A percentile compares a stretch with the other conserved stretches of the same genome.
These are phyloP conservation scores for Alternaria arbusti DNA, from an alignment of 2,329 filamentous ascomycete genomes.

Conservation along the genomic window DNA sequence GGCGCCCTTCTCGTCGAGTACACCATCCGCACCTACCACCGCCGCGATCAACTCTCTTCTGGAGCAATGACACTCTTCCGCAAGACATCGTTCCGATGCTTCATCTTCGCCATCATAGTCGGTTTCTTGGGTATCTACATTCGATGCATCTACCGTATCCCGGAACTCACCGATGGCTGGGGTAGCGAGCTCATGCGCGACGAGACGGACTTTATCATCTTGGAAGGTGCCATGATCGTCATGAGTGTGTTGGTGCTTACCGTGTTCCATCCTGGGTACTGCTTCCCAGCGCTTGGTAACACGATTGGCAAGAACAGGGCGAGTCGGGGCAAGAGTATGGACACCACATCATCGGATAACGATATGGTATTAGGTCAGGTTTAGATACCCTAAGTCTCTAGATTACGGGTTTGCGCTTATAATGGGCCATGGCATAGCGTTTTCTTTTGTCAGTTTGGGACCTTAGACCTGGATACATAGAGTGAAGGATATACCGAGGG, in stretches of 20 bases:
- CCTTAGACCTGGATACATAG: not conserved
- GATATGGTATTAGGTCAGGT: constrained; percentile 17
- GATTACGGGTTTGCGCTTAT: not conserved
- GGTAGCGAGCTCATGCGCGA: constrained; percentile 55
- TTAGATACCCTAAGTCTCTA: not conserved
- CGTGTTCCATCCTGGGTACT: constrained; percentile 55
- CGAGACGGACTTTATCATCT: constrained; percentile 56
- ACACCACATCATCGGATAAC: constrained; percentile 19
- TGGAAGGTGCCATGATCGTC: constrained; percentile 62
- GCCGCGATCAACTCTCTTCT: constrained; percentile 28
- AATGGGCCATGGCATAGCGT: not conserved
- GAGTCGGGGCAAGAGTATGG: constrained; percentile 21
- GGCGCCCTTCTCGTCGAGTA: constrained; percentile 51
- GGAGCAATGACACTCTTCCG: constrained; percentile 29
- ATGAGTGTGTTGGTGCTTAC: constrained; percentile 56
- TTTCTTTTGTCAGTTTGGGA: not conserved
- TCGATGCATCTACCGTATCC: constrained; percentile 58
- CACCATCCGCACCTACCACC: constrained; percentile 37
- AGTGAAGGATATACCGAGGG: not conserved
- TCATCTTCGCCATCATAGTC: constrained; percentile 42
- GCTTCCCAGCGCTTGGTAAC: constrained; percentile 43
- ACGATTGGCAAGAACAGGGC: constrained; percentile 23
- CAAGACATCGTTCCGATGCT: constrained; percentile 36
- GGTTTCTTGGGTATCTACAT: constrained; percentile 56
- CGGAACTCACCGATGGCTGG: constrained; percentile 58